phyloP scores from a whole-genome alignment of 225 moss, liverwort and hornwort genomes.

The Marchantia polymorpha region DNA sequence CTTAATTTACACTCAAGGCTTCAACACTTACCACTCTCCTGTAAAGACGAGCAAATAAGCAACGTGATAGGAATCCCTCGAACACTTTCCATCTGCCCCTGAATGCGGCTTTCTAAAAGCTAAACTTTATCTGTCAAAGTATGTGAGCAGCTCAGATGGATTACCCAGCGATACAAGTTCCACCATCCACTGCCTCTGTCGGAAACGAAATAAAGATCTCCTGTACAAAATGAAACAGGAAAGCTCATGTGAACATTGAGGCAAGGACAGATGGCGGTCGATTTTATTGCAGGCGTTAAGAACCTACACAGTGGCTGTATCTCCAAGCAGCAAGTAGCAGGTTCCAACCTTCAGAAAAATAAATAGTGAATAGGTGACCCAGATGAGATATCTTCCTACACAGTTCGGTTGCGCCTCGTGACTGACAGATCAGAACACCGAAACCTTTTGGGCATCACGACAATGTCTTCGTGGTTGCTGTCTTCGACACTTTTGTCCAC shows the following conservation, averaged over 20 bases:
- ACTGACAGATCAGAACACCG: not conserved
- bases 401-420: not conserved
- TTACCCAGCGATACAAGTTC: conserved; percentile 93
- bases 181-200: conserved; percentile 84
- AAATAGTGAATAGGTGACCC: not conserved
- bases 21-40: not conserved
- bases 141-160: not conserved
- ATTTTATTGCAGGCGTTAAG: no score
- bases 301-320: not conserved
- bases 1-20: not conserved
- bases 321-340: not conserved
- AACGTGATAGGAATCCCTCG: no score
- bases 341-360: not conserved
- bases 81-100: not conserved
- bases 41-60: not conserved
- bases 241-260: not conserved
- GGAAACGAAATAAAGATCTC: conserved; percentile 77
- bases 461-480: not conserved
- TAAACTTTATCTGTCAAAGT: not conserved
- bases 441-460: no score
- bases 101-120: not conserved
- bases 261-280: no score
- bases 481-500: not conserved
- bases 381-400: not conserved
- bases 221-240: conserved; percentile 39